phyloP scores from a whole-genome alignment of 2,329 filamentous ascomycete species.

The Penicillium sclerotigenum region DNA sequence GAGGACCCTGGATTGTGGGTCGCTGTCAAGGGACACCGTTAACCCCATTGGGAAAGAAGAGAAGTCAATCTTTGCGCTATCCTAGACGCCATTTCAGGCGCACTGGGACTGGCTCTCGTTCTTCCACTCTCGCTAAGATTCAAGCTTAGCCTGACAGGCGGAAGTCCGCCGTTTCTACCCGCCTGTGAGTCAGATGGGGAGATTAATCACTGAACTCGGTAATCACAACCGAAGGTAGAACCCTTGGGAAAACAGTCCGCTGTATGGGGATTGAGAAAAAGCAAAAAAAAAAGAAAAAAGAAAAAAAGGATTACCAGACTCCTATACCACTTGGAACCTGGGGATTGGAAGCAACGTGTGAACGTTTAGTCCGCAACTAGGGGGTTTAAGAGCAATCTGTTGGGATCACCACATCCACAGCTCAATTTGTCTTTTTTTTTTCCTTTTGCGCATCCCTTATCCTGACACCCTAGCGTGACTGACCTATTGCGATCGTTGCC shows the following conservation, averaged over 20 bases:
- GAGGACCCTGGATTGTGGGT: constrained; percentile 22
- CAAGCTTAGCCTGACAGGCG: constrained; percentile 8
- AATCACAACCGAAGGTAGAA: constrained; percentile 20
- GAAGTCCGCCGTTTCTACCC: constrained; percentile 18
- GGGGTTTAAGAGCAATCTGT: constrained; percentile 10
- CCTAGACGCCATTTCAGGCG: constrained; percentile 7
- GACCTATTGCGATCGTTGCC: not conserved
- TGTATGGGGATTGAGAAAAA: not conserved
- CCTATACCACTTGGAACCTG: not conserved
- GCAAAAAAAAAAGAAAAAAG: not conserved
- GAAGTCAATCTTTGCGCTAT: constrained; percentile 12
- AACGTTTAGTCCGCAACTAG: constrained; percentile 4
- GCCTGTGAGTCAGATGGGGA: constrained; percentile 17
- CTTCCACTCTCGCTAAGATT: not conserved
- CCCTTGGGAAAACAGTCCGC: not conserved
- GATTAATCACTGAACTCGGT: constrained; percentile 15
- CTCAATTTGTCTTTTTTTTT: not conserved
- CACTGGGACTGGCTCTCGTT: not conserved
- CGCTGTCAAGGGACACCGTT: constrained; percentile 19
- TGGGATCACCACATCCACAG: constrained; percentile 13
- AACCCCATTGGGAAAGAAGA: constrained; percentile 17
- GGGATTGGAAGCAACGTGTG: not conserved
- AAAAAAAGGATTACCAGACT: not conserved
- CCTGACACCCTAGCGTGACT: not conserved
- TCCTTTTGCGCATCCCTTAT: not conserved